Evolutionary conservation across 129 eudicot species (phyloP).

Genomic region (Tanacetum coccineum): DNA sequence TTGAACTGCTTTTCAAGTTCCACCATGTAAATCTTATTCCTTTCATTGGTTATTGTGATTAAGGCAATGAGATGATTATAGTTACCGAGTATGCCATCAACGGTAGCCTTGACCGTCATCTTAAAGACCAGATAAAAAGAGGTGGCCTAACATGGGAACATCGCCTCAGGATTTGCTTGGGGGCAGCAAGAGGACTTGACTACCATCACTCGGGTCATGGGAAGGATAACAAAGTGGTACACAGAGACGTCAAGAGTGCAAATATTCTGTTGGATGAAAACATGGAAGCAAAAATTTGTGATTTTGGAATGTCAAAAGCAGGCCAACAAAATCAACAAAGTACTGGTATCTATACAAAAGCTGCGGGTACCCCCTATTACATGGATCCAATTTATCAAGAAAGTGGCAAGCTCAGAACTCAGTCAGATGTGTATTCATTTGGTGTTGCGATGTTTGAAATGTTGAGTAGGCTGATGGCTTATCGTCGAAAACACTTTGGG

Average conservation of each 20-base stretch:
- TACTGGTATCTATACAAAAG: not conserved
- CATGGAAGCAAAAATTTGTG: slow-evolving; percentile 5
- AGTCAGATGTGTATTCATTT: no score
- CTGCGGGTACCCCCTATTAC: not conserved
- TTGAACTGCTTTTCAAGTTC: not conserved
- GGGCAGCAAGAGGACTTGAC: slow-evolving; percentile 9
- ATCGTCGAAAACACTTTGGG: no score
- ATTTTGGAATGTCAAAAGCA: not conserved
- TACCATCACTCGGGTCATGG: not conserved
- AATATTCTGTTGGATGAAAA: slow-evolving; percentile 2
- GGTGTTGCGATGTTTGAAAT: no score
- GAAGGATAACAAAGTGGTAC: not conserved
- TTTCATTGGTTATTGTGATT: slow-evolving; percentile 5
- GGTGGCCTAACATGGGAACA: not conserved
- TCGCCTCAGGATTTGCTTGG: slow-evolving; percentile 3
- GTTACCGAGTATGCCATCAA: slow-evolving; percentile 5
- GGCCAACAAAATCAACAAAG: not conserved
- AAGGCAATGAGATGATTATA: not conserved
- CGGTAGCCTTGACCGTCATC: slow-evolving; percentile 4
- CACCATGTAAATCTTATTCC: not conserved
- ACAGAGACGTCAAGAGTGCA: not conserved
- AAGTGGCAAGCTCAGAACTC: not conserved
- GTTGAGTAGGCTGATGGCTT: no score
- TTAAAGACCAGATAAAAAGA: not conserved
- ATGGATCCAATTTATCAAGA: not conserved